Percentiles rank a stretch among this genome's conserved stretches.
Evolutionary conservation across 352 stramenopile genomes (phyloP).

Genomic region (Saprolegnia parasitica): DNA sequence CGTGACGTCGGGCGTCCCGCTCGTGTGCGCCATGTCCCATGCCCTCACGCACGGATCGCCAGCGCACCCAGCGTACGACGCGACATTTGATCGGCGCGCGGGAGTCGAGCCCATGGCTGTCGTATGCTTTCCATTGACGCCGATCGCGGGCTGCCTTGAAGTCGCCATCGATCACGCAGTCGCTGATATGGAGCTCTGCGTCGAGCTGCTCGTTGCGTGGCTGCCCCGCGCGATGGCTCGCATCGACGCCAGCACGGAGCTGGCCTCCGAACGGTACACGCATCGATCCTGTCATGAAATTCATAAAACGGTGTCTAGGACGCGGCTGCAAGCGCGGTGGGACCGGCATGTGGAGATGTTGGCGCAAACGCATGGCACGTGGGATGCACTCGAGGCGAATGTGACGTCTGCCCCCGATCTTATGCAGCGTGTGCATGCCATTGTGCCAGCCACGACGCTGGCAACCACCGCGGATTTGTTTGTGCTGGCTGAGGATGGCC

Average conservation of each 20-base stretch:
- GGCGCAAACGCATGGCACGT: background rate
- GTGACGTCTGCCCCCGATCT: background rate
- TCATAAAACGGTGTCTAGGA: background rate
- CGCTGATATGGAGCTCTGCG: background rate
- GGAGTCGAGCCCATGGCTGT: background rate
- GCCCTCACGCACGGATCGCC: background rate
- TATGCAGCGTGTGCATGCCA: background rate
- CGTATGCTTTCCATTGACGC: background rate
- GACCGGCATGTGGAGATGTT: background rate
- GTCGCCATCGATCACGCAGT: background rate
- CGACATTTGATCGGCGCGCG: background rate
- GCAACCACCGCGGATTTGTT: background rate
- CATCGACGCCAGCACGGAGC: background rate
- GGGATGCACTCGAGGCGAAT: background rate
- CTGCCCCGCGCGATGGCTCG: background rate
- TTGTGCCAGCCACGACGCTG: background rate
- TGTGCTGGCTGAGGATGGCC: background rate
- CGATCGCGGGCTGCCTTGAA: background rate
- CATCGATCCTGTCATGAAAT: background rate
- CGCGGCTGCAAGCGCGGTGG: background rate
- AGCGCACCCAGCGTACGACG: constrained; percentile 1
- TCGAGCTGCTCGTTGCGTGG: background rate
- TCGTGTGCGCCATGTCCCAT: background rate
- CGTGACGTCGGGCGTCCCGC: background rate
- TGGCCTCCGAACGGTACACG: background rate